Base-by-base conservation (phyloP, 192 early-diverging fungal species). In the Entomortierella lignicola region DNA sequence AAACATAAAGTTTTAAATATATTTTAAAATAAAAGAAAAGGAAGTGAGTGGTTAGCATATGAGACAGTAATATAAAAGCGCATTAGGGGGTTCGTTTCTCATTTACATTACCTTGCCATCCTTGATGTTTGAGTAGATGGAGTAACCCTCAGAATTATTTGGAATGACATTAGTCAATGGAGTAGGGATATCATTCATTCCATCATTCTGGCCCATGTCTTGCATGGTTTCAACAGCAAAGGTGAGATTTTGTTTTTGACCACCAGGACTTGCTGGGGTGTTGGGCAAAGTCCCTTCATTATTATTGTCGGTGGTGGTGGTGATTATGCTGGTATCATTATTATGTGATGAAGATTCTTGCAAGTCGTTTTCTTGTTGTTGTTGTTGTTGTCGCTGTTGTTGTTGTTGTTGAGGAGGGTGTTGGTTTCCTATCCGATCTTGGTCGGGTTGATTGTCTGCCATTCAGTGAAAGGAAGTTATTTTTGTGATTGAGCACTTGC, bases 121-220 rank as follows among this genome's bases (percentile, higher is more conserved):
- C 56, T 72, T 72, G 39, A 72, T 63, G 56, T 72, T 72, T 44
- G 71, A 72, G 37, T 72, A 72, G 30, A 72, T 72, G 23, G 71
- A 72, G 42, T 72, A 72, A 2, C 71, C 62, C 29, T 72, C 71
- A 30, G 52, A 48, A 26, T 52, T 65, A 27, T 60, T 53, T 8
- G 69, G 37, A 13, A 25, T 10, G 29, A 31, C 44, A 0, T 43
- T 42, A 3, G 53, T 55, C 31, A 71, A 25, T n/a, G 26, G 13
- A 17, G 63, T 30, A 30, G 71, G 55, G 4, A 52, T 21, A 18
- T 53, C 42, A 41, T 2, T 37, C 12, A 0, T 29, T 8, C n/a
- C 21, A 30, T 30, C 43, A 30, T 27, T 31, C 13, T 60, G 10
- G 48, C 21, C 57, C n/a, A 32, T 37, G 43, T 44, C 27, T 8